Conservation (phyloP, 2,329 filamentous ascomycete species). For the Ceratocystis cacaofunesta region DNA sequence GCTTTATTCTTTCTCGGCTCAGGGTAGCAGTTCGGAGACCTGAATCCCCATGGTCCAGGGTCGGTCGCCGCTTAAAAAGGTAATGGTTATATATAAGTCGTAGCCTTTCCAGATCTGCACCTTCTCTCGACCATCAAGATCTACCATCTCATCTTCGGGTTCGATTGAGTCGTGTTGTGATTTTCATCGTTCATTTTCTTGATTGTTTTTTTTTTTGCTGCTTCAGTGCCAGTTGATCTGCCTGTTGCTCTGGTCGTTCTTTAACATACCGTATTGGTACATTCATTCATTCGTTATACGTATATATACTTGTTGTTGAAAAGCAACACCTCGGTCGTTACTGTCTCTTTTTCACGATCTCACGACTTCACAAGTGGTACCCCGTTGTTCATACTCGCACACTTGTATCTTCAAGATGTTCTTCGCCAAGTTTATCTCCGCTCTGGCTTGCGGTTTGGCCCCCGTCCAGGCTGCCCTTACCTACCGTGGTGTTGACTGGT, state of each 20-base stretch:
- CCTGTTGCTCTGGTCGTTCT: not conserved
- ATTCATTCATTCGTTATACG: not conserved
- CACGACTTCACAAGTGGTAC: not conserved
- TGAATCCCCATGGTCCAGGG: not conserved
- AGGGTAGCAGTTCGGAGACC: not conserved
- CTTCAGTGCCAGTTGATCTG: not conserved
- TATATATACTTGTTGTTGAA: not conserved
- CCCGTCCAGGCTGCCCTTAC: constrained; percentile 32
- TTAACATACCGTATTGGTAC: not conserved
- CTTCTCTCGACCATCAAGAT: not conserved
- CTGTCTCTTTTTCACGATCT: not conserved
- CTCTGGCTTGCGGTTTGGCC: constrained; percentile 8
- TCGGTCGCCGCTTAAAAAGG: not conserved
- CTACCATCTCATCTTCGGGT: not conserved
- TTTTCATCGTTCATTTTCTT: not conserved
- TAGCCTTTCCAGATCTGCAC: not conserved
- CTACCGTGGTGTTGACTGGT: constrained; percentile 57
- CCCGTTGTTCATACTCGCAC: not conserved
- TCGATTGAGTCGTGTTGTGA: not conserved
- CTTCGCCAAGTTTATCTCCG: not conserved
- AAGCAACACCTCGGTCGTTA: constrained; percentile 6
- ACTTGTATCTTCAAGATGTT: constrained; percentile 8
- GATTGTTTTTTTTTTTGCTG: not conserved
- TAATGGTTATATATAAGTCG: not conserved
- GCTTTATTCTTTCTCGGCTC: not conserved